Conservation (phyloP, 2,329 filamentous ascomycete genomes). For the Exserohilum turcica region DNA sequence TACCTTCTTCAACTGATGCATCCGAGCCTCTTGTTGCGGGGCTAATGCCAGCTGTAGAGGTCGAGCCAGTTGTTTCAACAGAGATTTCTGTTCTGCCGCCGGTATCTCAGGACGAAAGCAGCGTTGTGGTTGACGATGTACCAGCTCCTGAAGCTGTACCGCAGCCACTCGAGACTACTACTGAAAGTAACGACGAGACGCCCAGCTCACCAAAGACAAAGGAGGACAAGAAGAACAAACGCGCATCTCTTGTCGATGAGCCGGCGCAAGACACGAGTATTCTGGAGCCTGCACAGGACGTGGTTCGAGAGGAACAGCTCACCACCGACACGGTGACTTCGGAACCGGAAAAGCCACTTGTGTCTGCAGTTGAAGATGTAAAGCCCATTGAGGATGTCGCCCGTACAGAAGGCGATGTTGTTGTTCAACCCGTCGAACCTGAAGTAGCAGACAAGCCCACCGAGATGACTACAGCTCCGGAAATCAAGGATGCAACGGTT, state of each 20-base stretch:
- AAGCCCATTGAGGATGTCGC: background rate
- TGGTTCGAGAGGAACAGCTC: background rate
- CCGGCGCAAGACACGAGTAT: constrained; percentile 5
- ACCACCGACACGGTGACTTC: background rate
- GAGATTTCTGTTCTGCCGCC: background rate
- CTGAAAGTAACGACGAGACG: constrained; percentile 10
- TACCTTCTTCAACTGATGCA: background rate
- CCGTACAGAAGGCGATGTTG: background rate
- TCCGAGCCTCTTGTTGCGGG: background rate
- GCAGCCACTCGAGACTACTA: background rate
- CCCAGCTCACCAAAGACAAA: constrained; percentile 28
- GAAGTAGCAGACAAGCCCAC: background rate
- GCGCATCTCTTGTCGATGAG: constrained; percentile 21
- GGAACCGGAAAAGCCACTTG: background rate
- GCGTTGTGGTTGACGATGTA: background rate
- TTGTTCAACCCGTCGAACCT: background rate
- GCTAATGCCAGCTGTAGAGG: background rate
- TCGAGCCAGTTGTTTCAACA: background rate
- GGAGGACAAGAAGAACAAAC: constrained; percentile 33
- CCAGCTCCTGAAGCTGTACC: background rate
- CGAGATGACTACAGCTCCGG: background rate
- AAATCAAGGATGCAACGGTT: background rate
- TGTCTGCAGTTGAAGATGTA: background rate
- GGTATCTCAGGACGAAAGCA: constrained; percentile 6
- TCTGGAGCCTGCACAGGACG: constrained; percentile 1